These are phyloP conservation scores for Serendipita sp. DNA, from an alignment of 768 basidiomycete genomes.

Conservation along the genomic window DNA sequence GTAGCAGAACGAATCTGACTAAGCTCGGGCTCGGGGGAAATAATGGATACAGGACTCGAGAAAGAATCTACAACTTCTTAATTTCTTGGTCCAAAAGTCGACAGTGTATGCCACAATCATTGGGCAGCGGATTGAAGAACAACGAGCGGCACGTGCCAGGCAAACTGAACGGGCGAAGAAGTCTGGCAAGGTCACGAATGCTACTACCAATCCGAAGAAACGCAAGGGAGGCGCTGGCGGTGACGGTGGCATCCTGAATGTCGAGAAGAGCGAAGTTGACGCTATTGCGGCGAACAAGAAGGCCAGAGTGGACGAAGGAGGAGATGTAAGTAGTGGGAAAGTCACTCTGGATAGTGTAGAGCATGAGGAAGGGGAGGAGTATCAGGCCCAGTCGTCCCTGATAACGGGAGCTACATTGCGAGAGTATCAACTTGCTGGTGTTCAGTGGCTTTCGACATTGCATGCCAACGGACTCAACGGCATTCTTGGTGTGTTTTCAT, in stretches of 20 bases:
- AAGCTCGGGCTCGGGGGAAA: background rate
- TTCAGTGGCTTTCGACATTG: conserved; percentile 87
- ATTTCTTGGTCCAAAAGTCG: conserved; percentile 59
- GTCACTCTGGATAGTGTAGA: background rate
- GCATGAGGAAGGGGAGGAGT: conserved; percentile 24
- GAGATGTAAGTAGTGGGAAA: conserved; percentile 5
- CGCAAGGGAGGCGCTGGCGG: conserved; percentile 15
- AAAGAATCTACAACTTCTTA: conserved; percentile 35
- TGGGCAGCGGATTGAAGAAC: conserved; percentile 52
- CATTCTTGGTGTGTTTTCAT: conserved; percentile 40
- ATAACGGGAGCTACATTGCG: conserved; percentile 78
- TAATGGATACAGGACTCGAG: conserved; percentile 28
- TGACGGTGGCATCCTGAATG: conserved; percentile 6
- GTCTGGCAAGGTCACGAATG: conserved; percentile 10
- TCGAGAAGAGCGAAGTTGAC: conserved; percentile 8
- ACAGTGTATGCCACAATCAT: conserved; percentile 58
- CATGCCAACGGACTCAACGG: conserved; percentile 75
- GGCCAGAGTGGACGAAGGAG: background rate
- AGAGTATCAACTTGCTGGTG: conserved; percentile 82
- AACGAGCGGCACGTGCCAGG: conserved; percentile 13
- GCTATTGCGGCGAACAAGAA: conserved; percentile 12
- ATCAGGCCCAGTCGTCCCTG: conserved; percentile 42
- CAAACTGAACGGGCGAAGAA: conserved; percentile 4
- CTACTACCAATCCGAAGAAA: conserved; percentile 17
- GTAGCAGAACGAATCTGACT: background rate